phyloP scores from a whole-genome alignment of 495 filamentous ascomycete species.

The Trichoderma erinaceum region DNA sequence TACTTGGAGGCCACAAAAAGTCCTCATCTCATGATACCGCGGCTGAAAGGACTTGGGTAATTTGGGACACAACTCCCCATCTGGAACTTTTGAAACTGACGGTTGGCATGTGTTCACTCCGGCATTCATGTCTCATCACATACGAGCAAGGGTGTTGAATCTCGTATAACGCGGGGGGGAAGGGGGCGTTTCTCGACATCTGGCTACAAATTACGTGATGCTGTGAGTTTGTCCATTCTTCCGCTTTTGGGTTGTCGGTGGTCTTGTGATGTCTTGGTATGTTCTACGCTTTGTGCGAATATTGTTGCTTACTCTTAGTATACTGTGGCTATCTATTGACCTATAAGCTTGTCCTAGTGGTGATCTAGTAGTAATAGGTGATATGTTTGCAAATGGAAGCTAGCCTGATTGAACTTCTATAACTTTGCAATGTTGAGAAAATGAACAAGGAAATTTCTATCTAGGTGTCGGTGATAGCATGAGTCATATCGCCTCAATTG shows the following conservation, averaged over 20 bases:
- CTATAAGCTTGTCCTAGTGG: no score
- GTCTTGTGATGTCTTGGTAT: slow-evolving; percentile 6
- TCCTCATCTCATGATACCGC: no score
- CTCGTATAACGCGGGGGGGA: no score
- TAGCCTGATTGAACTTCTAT: no score
- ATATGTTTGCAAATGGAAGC: no score
- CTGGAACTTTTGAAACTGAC: background rate
- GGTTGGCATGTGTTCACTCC: slow-evolving; percentile 4
- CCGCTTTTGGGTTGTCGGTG: background rate
- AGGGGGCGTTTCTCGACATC: background rate
- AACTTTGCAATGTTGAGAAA: background rate
- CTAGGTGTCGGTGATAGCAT: background rate
- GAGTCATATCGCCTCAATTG: no score
- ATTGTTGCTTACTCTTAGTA: no score
- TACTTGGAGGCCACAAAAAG: no score
- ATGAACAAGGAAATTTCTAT: background rate
- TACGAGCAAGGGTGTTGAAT: no score
- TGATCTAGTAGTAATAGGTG: background rate
- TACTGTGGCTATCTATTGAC: no score
- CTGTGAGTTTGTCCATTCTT: background rate
- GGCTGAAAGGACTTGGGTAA: no score
- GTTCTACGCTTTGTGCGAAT: background rate
- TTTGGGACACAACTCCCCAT: no score
- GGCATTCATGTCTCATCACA: background rate
- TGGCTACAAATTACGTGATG: slow-evolving; percentile 8